phyloP scores from a whole-genome alignment of 2,329 filamentous ascomycete genomes.

The Colletotrichum tropicale region DNA sequence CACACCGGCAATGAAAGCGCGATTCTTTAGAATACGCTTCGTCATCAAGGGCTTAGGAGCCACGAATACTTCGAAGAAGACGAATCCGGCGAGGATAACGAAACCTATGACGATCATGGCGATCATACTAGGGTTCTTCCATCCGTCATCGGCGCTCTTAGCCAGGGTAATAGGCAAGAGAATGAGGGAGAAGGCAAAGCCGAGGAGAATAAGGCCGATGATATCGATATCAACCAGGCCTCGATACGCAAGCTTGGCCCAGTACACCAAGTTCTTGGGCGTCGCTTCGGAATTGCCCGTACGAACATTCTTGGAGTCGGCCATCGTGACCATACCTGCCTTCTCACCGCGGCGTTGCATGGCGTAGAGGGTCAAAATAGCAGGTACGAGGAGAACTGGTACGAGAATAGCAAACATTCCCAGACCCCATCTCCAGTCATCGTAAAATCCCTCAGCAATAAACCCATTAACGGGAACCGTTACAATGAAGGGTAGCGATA shows the following conservation, averaged over 20 bases:
- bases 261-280: slow-evolving; percentile 18
- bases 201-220: slow-evolving; percentile 59
- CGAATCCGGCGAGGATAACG: slow-evolving; percentile 33
- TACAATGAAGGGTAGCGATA: slow-evolving; percentile 35
- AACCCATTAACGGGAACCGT: slow-evolving; percentile 45
- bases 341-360: slow-evolving; percentile 64
- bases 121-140: slow-evolving; percentile 35
- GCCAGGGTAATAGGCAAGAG: slow-evolving; percentile 67
- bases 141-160: slow-evolving; percentile 33
- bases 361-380: slow-evolving; percentile 56
- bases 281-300: slow-evolving; percentile 30
- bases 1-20: slow-evolving; percentile 32
- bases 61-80: slow-evolving; percentile 36
- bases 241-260: slow-evolving; percentile 24
- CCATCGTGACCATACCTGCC: slow-evolving; percentile 48
- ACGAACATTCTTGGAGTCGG: slow-evolving; percentile 33
- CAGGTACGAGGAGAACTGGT: slow-evolving; percentile 59
- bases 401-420: slow-evolving; percentile 67
- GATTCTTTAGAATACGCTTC: slow-evolving; percentile 33
- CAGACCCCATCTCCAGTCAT: slow-evolving; percentile 67
- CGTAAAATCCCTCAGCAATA: slow-evolving; percentile 41
- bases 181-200: slow-evolving; percentile 61
- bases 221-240: slow-evolving; percentile 65
- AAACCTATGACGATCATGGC: slow-evolving; percentile 27
- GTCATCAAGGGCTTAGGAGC: slow-evolving; percentile 37